A percentile compares a stretch with the other conserved stretches of the same genome.
phyloP scores from a whole-genome alignment of 2,329 filamentous ascomycete genomes.

The Colletotrichum karsti region DNA sequence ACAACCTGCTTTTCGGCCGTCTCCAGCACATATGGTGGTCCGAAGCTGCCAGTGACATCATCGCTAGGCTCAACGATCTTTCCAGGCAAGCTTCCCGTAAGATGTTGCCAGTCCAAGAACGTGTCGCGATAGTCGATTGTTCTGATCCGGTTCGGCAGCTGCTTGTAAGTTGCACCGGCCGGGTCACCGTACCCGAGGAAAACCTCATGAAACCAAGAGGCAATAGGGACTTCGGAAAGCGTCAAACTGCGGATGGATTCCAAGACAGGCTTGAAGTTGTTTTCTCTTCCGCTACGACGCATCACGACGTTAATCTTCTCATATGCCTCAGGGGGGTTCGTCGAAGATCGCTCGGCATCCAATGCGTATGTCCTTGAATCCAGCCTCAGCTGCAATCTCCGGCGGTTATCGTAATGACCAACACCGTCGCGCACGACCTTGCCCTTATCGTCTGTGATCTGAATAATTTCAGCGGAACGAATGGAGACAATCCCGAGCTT shows the following conservation, averaged over 20 bases:
- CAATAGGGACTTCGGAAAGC: conserved; percentile 84
- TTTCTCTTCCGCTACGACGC: conserved; percentile 85
- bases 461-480: conserved; percentile 85
- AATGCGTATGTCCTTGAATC: conserved; percentile 81
- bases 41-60: conserved; percentile 76
- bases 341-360: conserved; percentile 73
- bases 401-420: conserved; percentile 70
- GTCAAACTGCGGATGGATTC: conserved; percentile 90
- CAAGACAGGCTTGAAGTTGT: conserved; percentile 95
- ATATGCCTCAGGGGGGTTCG: conserved; percentile 82
- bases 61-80: conserved; percentile 84
- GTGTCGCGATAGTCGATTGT: conserved; percentile 93
- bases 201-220: conserved; percentile 93
- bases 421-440: conserved; percentile 72
- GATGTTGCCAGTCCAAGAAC: conserved; percentile 94
- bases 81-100: conserved; percentile 88
- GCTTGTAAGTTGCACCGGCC: conserved; percentile 84
- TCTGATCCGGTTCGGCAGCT: conserved; percentile 79
- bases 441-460: conserved; percentile 87
- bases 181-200: conserved; percentile 98
- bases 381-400: conserved; percentile 82
- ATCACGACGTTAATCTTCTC: conserved; percentile 86
- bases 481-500: conserved; percentile 75
- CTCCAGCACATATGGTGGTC: conserved; percentile 88
- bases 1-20: conserved; percentile 64